Base-by-base conservation (phyloP, 1,284 basidiomycete species). In the Macrocystidia cucumis region DNA sequence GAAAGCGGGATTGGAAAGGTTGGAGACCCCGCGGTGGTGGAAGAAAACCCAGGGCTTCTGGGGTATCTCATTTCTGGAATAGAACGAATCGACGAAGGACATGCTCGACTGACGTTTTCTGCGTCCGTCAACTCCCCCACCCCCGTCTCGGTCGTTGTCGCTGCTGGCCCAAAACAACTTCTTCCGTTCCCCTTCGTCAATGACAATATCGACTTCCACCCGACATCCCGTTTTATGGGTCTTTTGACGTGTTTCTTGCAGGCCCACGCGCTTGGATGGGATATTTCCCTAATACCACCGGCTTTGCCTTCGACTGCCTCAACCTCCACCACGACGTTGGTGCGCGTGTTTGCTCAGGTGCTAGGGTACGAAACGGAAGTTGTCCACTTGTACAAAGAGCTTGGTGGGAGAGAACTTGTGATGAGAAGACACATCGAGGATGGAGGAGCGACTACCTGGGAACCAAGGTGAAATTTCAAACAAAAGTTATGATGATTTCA, bases 381-480 rank as follows among this genome's bases (percentile, higher is more conserved):
- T 5, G 51, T 78, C 9, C 74, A 79, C 44, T 61, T 79, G 60
- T 81, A 78, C 50, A 81, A 78, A 52, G 76, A 81, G 44, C 54
- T 79, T 3, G 74, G 77, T n/a, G 78, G 78, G 3, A 50, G 78
- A 11, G 78, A 79, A 55, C 49, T 81, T 11, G 46, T 78, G 12
- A 78, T 79, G 76, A 57, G 77, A 22, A 51, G 77, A 24, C 65
- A 61, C 45, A 69, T 79, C 30, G 55, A 63, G 34, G 59, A 64
- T 29, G 65, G 63, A n/a, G 75, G 74, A 11, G 69, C 72, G 7
- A 79, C 77, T 2, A 63, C 57, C 28, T 79, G 77, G 76, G 72
- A 76, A 47, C 71, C 77, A 1, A 78, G 75, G 74, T 74, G 40
- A 29, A 52, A 44, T 18, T 16, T 9, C 16, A 22, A 2, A n/a